Evolutionary conservation across 1,139 yeast species (phyloP), one percentile per base, ranked within the genome.

Genomic region (Yamadazyma mexicana): DNA sequence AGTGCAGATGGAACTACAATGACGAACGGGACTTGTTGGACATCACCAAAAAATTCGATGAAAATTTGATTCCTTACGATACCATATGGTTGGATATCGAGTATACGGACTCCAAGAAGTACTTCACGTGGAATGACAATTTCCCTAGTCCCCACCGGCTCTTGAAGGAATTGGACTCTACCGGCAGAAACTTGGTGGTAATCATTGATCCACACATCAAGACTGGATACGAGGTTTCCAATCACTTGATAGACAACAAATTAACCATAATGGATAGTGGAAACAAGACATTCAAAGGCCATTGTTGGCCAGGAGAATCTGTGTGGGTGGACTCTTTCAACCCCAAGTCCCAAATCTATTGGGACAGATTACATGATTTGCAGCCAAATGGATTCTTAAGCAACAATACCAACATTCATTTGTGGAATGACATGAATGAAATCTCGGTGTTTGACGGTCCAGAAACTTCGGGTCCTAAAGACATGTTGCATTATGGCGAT

Each of bases 381-480:
- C 7, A 24, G n/a, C 14, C n/a, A 11, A 58, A 64, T 40, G 49
- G 51, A 4, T 77, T 85, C 43, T 70, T 81, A 47, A 81, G 83
- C 0, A 66, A 73, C 26, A 50, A 63, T 6, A 61, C 70, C 6
- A 92, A 92, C 54, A 59, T 89, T 39, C 85, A 84, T 54, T 67
- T 94, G 23, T 92, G 99, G 99, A 94, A 92, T 60, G 98, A 94
- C 60, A 92, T 92, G 99, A 88, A 87, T 62, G 99, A 92, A 62
- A 98, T 98, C 0, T 87, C 97, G 0, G 85, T 92, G 3, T 94
- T 92, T 59, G 79, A 83, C 52, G 98, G 98, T 0, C 96, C 98
- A 1, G 99, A 92, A 59, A 88, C 96, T 1, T 69, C 95, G 0
- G 80, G 92, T 31, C 95, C 94, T 32, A 85, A 84, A 54, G 95